Evolutionary conservation across 371 early-diverging fungal species (phyloP).

Genomic region (Dinochytrium kinnereticum): DNA sequence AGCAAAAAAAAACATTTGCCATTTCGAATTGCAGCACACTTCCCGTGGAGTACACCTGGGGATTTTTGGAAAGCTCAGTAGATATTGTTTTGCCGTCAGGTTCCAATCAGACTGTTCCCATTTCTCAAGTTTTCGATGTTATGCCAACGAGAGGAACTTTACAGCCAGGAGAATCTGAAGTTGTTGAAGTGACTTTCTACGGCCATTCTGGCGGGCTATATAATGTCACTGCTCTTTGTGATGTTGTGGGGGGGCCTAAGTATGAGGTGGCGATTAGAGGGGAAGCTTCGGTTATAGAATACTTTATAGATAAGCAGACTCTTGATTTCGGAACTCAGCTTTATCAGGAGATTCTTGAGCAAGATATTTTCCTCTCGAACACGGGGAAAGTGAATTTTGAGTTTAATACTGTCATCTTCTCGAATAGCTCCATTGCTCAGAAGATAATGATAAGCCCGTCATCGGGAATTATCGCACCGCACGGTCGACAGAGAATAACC

Average conservation of each 20-base stretch:
- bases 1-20: constrained; percentile 42
- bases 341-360: constrained; percentile 55
- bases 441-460: constrained; percentile 48
- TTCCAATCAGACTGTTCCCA: neutral
- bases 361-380: constrained; percentile 57
- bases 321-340: constrained; percentile 50
- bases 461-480: constrained; percentile 45
- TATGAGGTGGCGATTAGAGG: constrained; percentile 54
- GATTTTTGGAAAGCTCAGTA: constrained; percentile 39
- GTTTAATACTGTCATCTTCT: constrained; percentile 45
- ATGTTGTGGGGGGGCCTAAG: constrained; percentile 59
- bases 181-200: constrained; percentile 51
- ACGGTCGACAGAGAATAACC: constrained; percentile 46
- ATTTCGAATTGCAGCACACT: constrained; percentile 51
- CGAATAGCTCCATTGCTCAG: constrained; percentile 33
- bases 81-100: neutral
- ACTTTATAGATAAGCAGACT: constrained; percentile 35
- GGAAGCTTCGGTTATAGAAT: constrained; percentile 51
- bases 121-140: constrained; percentile 54
- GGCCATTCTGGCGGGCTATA: constrained; percentile 43
- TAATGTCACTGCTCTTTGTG: constrained; percentile 45
- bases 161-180: constrained; percentile 47
- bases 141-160: constrained; percentile 50
- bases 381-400: constrained; percentile 51
- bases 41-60: constrained; percentile 56